Evolutionary conservation across 805 yeast species (phyloP).

Genomic region (Candida nanaspora): DNA sequence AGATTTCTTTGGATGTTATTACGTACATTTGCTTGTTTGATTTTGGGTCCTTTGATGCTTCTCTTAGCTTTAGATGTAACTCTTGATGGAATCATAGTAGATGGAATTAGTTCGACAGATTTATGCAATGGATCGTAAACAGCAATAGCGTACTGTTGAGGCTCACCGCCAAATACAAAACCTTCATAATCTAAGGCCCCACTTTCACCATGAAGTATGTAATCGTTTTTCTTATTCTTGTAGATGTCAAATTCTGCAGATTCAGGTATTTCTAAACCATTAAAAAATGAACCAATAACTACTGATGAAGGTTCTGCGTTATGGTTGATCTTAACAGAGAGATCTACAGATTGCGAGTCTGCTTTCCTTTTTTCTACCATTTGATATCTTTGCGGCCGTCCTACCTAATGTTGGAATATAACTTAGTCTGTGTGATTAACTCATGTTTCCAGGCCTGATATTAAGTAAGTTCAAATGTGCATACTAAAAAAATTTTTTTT

Average conservation of each 20-base stretch:
- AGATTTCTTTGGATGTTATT: slow-evolving; percentile 64
- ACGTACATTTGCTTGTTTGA: slow-evolving; percentile 47
- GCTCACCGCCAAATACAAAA: slow-evolving; percentile 24
- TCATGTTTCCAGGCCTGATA: too few relatives aligned
- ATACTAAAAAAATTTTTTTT: too few relatives aligned
- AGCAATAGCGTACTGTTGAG: slow-evolving; percentile 63
- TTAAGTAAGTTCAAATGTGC: too few relatives aligned
- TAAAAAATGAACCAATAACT: slow-evolving; percentile 63
- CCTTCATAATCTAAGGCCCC: slow-evolving; percentile 72
- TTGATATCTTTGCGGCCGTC: slow-evolving; percentile 11
- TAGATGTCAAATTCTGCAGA: slow-evolving; percentile 58
- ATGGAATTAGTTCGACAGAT: slow-evolving; percentile 53
- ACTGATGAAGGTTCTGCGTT: slow-evolving; percentile 38
- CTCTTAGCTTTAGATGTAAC: slow-evolving; percentile 59
- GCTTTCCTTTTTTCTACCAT: slow-evolving; percentile 24
- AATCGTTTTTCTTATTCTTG: slow-evolving; percentile 33
- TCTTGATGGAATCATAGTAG: slow-evolving; percentile 55
- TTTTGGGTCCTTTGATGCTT: slow-evolving; percentile 48
- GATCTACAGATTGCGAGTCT: slow-evolving; percentile 21
- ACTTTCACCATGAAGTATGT: slow-evolving; percentile 64
- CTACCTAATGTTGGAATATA: too few relatives aligned
- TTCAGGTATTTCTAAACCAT: slow-evolving; percentile 60
- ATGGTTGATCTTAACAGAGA: slow-evolving; percentile 18
- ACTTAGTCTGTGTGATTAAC: too few relatives aligned
- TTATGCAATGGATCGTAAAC: slow-evolving; percentile 65